Conservation (phyloP, 352 stramenopile genomes). For the Globisporangium yorkense region DNA sequence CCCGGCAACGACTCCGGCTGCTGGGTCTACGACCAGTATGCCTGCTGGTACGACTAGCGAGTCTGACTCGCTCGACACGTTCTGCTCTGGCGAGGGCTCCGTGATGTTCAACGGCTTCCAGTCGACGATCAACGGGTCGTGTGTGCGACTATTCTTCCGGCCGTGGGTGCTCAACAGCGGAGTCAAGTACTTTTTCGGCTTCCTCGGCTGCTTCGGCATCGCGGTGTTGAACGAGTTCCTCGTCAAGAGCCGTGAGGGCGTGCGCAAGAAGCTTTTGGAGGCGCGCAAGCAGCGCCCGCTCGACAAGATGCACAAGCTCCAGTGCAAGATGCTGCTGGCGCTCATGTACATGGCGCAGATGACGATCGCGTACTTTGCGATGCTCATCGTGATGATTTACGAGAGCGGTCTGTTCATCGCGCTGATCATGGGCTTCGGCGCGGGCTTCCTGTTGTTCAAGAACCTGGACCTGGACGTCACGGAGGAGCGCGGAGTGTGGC, state of each 20-base stretch:
- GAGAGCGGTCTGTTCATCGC: slow-evolving; percentile 72
- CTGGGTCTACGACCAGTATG: slow-evolving; percentile 7
- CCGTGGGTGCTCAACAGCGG: slow-evolving; percentile 71
- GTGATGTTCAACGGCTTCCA: slow-evolving; percentile 85
- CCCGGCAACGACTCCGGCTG: slow-evolving; percentile 14
- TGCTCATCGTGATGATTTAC: slow-evolving; percentile 84
- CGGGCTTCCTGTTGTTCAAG: slow-evolving; percentile 69
- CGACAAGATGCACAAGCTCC: slow-evolving; percentile 55
- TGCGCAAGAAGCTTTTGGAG: slow-evolving; percentile 40
- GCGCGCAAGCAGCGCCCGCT: slow-evolving; percentile 23
- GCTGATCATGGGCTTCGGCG: slow-evolving; percentile 62
- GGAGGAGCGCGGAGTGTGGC: slow-evolving; percentile 62
- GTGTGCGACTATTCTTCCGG: slow-evolving; percentile 70
- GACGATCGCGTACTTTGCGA: slow-evolving; percentile 77
- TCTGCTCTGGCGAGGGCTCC: slow-evolving; percentile 60
- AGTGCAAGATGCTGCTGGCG: slow-evolving; percentile 55
- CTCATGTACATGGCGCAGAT: slow-evolving; percentile 78
- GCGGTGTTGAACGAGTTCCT: slow-evolving; percentile 63
- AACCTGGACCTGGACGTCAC: slow-evolving; percentile 65
- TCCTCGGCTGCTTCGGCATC: slow-evolving; percentile 61
- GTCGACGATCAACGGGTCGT: slow-evolving; percentile 62
- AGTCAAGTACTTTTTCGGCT: slow-evolving; percentile 69
- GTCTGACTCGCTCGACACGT: slow-evolving; percentile 18
- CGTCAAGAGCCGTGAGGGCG: slow-evolving; percentile 42
- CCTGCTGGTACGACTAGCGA: slow-evolving; percentile 14